A percentile compares a stretch with the other conserved stretches of the same genome.
These are phyloP conservation scores for Rhodotorula sp. DNA, from an alignment of 1,284 basidiomycete genomes.

Conservation along the genomic window DNA sequence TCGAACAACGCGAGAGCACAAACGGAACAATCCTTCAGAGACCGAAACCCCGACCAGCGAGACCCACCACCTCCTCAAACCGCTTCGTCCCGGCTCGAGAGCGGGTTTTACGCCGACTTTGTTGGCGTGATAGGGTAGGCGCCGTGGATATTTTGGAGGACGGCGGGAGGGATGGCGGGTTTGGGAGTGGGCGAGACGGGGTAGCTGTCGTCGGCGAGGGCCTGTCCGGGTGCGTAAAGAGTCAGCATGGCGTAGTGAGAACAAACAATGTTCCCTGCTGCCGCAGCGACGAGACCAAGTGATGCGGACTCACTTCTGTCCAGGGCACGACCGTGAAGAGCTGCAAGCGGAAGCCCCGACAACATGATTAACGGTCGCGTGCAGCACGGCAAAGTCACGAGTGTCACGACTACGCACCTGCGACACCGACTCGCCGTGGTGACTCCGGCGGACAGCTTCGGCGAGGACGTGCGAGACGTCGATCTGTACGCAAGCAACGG, in stretches of 20 bases:
- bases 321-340: too few relatives aligned
- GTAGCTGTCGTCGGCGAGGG: neutral
- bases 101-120: neutral
- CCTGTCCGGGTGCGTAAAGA: neutral
- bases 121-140: neutral
- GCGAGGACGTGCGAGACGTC: slow-evolving; percentile 93
- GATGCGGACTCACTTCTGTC: too few relatives aligned
- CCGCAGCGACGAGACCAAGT: too few relatives aligned
- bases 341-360: too few relatives aligned
- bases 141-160: neutral
- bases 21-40: too few relatives aligned
- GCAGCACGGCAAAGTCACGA: too few relatives aligned
- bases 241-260: neutral
- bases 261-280: too few relatives aligned
- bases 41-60: too few relatives aligned
- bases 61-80: too few relatives aligned
- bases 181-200: neutral
- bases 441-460: slow-evolving; percentile 64
- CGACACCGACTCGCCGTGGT: slow-evolving; percentile 21
- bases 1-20: too few relatives aligned
- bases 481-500: slow-evolving; percentile 56
- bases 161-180: neutral
- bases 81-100: too few relatives aligned
- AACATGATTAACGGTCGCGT: too few relatives aligned
- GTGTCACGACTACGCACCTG: neutral